These are phyloP conservation scores for Rhynchospora tenuis DNA, from an alignment of 176 grass and related monocot species.

Conservation along the genomic window DNA sequence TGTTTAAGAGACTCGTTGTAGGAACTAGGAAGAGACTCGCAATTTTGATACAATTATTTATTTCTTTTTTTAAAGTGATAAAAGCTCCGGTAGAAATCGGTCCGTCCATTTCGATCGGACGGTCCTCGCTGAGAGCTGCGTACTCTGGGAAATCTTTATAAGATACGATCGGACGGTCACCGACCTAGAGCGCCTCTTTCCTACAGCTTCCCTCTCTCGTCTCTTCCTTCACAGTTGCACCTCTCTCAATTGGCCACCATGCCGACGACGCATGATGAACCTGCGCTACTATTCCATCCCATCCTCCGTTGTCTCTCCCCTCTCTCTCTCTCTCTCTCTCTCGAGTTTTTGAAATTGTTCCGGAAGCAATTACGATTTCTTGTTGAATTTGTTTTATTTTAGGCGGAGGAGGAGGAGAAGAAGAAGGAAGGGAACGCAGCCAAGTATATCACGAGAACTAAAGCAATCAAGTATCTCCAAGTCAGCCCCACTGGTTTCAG, in stretches of 20 bases:
- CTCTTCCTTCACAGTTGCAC: background rate
- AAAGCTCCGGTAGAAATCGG: no score
- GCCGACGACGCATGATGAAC: constrained; percentile 87
- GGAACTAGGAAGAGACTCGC: no score
- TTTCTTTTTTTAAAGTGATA: no score
- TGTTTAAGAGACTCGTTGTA: no score
- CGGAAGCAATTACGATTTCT: background rate
- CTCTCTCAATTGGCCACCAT: constrained; percentile 28
- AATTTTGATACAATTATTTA: no score
- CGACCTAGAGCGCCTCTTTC: background rate
- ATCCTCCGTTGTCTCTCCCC: background rate
- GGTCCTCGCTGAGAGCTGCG: no score
- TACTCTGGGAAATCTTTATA: no score
- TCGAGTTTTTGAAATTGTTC: background rate
- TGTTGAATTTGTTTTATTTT: background rate
- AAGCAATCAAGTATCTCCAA: constrained; percentile 82
- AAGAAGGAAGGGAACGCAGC: constrained; percentile 93
- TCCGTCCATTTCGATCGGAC: no score
- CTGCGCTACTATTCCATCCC: constrained; percentile 38
- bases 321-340: no score
- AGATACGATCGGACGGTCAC: no score
- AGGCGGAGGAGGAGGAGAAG: constrained; percentile 97
- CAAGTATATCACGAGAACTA: constrained; percentile 94
- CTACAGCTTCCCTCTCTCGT: background rate
- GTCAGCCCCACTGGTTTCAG: constrained; percentile 66